Conservation (phyloP, 2,329 filamentous ascomycete species). For the Fusarium tricinctum region DNA sequence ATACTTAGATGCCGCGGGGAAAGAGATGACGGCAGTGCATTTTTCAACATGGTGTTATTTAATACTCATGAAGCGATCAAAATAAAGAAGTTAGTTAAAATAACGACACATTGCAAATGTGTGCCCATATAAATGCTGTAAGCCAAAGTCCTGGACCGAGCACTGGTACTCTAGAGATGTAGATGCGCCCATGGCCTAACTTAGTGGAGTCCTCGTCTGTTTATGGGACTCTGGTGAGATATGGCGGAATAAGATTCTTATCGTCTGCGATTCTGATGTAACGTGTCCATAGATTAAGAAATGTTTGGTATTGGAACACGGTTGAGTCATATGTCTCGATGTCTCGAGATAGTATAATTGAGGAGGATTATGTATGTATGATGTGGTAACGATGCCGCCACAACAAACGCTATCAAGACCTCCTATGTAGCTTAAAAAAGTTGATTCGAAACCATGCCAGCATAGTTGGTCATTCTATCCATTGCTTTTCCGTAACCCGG, state of each 20-base stretch:
- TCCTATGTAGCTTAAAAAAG: conserved; percentile 8
- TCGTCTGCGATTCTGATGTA: too few species aligned
- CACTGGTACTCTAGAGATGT: too few species aligned
- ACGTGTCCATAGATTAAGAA: too few species aligned
- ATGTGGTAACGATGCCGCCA: conserved; percentile 12
- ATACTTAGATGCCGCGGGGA: conserved; percentile 22
- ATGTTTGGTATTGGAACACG: neutral
- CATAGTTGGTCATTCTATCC: conserved; percentile 39
- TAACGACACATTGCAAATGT: neutral
- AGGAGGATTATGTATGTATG: conserved; percentile 4
- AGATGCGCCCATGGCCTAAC: too few species aligned
- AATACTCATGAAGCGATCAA: conserved; percentile 15
- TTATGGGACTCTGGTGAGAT: too few species aligned
- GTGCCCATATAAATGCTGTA: neutral
- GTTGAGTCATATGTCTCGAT: neutral
- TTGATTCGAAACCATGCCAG: conserved; percentile 38
- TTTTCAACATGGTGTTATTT: conserved; percentile 14
- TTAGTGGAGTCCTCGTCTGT: too few species aligned
- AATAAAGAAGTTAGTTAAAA: conserved; percentile 6
- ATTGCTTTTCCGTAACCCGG: conserved; percentile 25
- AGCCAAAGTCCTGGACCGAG: too few species aligned
- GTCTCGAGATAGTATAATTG: neutral
- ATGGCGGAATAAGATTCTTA: too few species aligned
- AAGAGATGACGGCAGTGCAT: conserved; percentile 20
- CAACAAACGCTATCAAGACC: conserved; percentile 10